These are phyloP conservation scores for Oryza brachyantha DNA, from an alignment of 176 grass and related monocot genomes.

Conservation along the genomic window DNA sequence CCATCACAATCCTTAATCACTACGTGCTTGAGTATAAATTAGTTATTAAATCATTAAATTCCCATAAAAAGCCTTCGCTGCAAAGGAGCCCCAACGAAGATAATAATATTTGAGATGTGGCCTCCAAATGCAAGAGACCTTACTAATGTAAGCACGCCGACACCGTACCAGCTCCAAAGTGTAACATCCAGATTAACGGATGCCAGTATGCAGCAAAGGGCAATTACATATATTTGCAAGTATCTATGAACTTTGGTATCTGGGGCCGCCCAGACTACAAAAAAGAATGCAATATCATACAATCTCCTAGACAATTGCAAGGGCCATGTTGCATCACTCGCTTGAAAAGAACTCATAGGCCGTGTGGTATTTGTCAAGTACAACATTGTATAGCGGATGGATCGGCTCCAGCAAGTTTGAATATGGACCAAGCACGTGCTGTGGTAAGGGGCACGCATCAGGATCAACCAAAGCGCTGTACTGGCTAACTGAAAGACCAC, in stretches of 20 bases:
- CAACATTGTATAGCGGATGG: conserved; percentile 81
- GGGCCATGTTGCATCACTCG: conserved; percentile 8
- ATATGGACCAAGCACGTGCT: conserved; percentile 79
- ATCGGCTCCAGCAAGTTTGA: conserved; percentile 78
- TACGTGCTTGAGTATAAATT: too few relatives aligned
- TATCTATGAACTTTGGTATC: neutral
- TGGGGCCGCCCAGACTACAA: neutral
- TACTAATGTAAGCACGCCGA: neutral
- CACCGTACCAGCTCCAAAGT: neutral
- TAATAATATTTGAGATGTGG: neutral
- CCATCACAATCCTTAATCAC: too few relatives aligned
- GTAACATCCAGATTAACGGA: neutral
- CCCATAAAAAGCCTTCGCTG: too few relatives aligned
- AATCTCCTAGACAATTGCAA: neutral
- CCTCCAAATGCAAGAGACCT: neutral
- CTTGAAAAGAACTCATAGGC: conserved; percentile 68
- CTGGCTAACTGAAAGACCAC: conserved; percentile 76
- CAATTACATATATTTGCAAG: neutral
- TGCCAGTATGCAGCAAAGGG: neutral
- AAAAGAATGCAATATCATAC: conserved; percentile 1
- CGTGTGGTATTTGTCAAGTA: conserved; percentile 56
- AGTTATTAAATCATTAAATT: too few relatives aligned
- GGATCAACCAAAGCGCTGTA: conserved; percentile 50
- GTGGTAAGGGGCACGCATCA: conserved; percentile 46
- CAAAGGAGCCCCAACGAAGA: too few relatives aligned